Evolutionary conservation across 2,329 filamentous ascomycete genomes (phyloP).

Genomic region (Trichoderma arundinaceum): DNA sequence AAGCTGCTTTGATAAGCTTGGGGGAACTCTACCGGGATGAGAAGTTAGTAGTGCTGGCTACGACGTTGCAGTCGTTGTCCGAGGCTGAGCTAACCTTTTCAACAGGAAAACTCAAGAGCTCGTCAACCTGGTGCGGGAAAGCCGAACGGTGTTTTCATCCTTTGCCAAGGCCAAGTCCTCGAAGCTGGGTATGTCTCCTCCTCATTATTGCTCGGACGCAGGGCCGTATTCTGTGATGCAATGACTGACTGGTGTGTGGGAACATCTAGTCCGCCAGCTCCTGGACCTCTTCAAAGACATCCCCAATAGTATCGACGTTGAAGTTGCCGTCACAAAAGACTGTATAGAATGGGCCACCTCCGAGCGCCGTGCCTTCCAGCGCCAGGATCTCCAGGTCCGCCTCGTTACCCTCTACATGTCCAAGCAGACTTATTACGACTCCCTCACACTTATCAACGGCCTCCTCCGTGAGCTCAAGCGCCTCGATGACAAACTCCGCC

Average conservation of each 20-base stretch:
- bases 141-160: conserved; percentile 87
- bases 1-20: conserved; percentile 83
- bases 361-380: conserved; percentile 92
- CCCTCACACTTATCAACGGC: conserved; percentile 93
- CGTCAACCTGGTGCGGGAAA: conserved; percentile 87
- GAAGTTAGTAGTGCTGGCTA: conserved; percentile 61
- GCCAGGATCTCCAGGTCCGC: conserved; percentile 96
- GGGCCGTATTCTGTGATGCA: background rate
- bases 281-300: conserved; percentile 95
- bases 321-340: conserved; percentile 95
- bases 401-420: conserved; percentile 94
- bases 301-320: conserved; percentile 91
- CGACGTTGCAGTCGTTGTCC: conserved; percentile 4
- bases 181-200: conserved; percentile 78
- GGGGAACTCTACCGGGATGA: conserved; percentile 92
- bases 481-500: conserved; percentile 95
- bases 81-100: background rate
- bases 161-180: conserved; percentile 99
- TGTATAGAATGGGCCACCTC: conserved; percentile 99
- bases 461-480: conserved; percentile 96
- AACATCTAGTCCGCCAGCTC: conserved; percentile 81
- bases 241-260: conserved; percentile 9
- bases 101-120: conserved; percentile 79
- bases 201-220: background rate
- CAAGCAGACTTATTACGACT: conserved; percentile 97